A percentile compares a stretch with the other conserved stretches of the same genome.
Conservation (phyloP, 2,329 filamentous ascomycete species). For the Escovopsis sp. region DNA sequence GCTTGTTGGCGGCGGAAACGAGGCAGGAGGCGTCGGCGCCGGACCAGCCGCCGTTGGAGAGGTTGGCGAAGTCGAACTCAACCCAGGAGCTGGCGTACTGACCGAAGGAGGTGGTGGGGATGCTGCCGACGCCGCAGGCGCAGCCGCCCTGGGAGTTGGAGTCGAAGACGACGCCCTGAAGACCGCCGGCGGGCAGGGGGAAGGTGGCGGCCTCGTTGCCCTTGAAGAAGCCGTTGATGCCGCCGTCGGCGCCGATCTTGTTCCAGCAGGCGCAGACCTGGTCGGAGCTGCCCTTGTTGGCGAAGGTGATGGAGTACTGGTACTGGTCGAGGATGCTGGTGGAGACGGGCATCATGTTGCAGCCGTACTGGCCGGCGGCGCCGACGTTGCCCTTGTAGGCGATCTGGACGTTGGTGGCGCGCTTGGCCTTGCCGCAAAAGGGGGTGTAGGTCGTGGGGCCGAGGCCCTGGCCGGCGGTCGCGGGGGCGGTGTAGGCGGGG, state of each 20-base stretch:
- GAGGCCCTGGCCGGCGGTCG: constrained; percentile 6
- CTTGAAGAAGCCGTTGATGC: constrained; percentile 34
- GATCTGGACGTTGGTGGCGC: constrained; percentile 30
- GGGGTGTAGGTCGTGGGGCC: constrained; percentile 10
- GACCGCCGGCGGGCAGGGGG: constrained; percentile 20
- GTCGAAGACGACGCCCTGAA: constrained; percentile 29
- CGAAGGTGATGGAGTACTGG: constrained; percentile 28
- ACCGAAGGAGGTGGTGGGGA: constrained; percentile 22
- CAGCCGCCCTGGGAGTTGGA: constrained; percentile 32
- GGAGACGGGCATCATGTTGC: constrained; percentile 35
- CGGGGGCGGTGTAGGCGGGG: constrained; percentile 2
- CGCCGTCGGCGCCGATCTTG: constrained; percentile 32
- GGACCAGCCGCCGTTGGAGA: constrained; percentile 31
- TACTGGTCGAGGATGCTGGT: constrained; percentile 22
- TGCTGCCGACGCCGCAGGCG: constrained; percentile 22
- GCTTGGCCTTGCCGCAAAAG: constrained; percentile 28
- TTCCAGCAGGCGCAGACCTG: constrained; percentile 30
- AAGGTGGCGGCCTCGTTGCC: constrained; percentile 26
- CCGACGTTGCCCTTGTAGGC: constrained; percentile 33
- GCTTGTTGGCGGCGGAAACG: constrained; percentile 21
- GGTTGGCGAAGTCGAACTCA: constrained; percentile 33
- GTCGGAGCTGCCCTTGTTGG: constrained; percentile 19
- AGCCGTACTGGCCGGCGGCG: constrained; percentile 25
- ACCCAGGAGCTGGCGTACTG: constrained; percentile 31
- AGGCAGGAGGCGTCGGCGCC: constrained; percentile 36